Evolutionary conservation across 768 basidiomycete genomes (phyloP).

Genomic region (Lentinula sp.): DNA sequence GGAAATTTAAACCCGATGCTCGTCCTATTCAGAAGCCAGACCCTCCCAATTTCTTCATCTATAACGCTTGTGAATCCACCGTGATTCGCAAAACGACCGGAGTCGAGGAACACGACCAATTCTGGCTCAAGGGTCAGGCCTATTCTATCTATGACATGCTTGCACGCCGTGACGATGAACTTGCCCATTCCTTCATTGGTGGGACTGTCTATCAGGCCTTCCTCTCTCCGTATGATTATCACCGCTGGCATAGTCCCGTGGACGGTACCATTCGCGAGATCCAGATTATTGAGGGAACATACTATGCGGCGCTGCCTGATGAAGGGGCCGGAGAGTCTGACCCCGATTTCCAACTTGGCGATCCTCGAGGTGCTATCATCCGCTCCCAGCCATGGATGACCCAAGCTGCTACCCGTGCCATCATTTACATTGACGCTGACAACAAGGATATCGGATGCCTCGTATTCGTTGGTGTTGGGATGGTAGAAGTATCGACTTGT

Average conservation of each 20-base stretch:
- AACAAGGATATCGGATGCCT: constrained; percentile 32
- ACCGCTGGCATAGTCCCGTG: constrained; percentile 48
- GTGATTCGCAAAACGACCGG: constrained; percentile 25
- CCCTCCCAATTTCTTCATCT: constrained; percentile 21
- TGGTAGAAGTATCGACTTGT: constrained; percentile 46
- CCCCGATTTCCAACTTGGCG: background rate
- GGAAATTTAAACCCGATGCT: constrained; percentile 24
- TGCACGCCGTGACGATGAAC: constrained; percentile 18
- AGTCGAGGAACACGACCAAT: constrained; percentile 30
- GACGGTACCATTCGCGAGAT: constrained; percentile 24
- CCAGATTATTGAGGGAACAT: constrained; percentile 32
- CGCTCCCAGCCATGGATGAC: constrained; percentile 18
- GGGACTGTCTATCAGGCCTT: constrained; percentile 42
- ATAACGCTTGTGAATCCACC: constrained; percentile 38
- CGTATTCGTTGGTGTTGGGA: constrained; percentile 38
- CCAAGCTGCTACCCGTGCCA: constrained; percentile 30
- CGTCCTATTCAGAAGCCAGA: constrained; percentile 26
- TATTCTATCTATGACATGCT: constrained; percentile 47
- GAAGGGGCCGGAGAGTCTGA: constrained; percentile 6
- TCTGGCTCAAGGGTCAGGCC: constrained; percentile 46
- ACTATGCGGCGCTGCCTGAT: constrained; percentile 27
- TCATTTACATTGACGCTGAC: constrained; percentile 25
- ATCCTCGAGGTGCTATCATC: constrained; percentile 10
- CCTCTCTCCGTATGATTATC: constrained; percentile 39
- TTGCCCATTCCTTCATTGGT: constrained; percentile 31